Evolutionary conservation across 2,329 filamentous ascomycete genomes (phyloP).

Genomic region (Dryadomyces quercivorus): DNA sequence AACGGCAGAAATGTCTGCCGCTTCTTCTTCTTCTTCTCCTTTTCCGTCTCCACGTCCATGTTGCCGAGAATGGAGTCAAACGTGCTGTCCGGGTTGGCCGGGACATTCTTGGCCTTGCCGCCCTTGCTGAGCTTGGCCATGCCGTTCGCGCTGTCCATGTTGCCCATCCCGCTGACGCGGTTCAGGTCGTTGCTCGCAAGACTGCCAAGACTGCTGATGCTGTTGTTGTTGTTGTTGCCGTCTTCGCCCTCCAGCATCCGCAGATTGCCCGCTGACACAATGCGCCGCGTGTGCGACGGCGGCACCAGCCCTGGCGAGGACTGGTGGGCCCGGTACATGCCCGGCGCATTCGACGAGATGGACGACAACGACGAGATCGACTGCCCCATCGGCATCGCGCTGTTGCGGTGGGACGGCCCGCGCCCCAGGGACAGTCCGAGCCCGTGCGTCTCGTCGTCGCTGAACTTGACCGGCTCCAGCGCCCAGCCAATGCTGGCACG

Average conservation of each 20-base stretch:
- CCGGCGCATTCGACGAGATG: no score
- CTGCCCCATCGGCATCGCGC: no score
- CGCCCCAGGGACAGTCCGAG: no score
- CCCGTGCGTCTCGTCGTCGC: background rate
- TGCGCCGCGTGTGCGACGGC: constrained; percentile 7
- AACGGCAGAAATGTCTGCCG: constrained; percentile 15
- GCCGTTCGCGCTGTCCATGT: background rate
- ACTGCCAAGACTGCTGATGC: background rate
- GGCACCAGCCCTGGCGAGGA: background rate
- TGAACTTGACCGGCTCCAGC: constrained; percentile 19
- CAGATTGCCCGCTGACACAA: constrained; percentile 14
- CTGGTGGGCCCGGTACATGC: constrained; percentile 4
- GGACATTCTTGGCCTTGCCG: background rate
- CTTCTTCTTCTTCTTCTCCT: constrained; percentile 17
- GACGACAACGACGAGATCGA: no score
- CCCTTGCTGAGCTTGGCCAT: background rate
- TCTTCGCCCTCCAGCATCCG: constrained; percentile 5
- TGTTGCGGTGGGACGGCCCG: no score
- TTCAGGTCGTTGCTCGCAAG: background rate
- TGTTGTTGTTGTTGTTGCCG: background rate
- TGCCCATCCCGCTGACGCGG: no score
- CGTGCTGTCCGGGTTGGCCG: constrained; percentile 10
- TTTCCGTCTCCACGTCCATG: constrained; percentile 16
- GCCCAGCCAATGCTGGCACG: constrained; percentile 21
- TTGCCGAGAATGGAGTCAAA: constrained; percentile 25